Base-by-base conservation (phyloP, 345 rosid species). In the Eucalyptus sideroxylon region DNA sequence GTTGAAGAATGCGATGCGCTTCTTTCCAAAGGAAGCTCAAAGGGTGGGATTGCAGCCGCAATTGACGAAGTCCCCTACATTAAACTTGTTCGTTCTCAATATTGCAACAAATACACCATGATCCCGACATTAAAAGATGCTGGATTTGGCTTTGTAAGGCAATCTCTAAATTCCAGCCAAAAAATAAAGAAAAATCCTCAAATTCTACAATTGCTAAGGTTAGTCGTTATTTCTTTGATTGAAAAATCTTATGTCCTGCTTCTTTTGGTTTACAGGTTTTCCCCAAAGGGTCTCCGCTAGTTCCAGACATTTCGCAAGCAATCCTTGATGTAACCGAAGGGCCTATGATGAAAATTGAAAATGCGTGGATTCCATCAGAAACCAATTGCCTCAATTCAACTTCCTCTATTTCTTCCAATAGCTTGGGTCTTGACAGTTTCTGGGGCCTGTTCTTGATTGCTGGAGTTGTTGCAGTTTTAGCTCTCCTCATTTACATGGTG, bases 71-170 rank as follows among this genome's bases (percentile, higher is more conserved):
- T 60, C 16, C 67, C 67, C 16, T 0, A 27, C 31, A 60, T 60
- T 27, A 60, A 27, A 60, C 67, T 60, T 60, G 1, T 60, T 60
- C 31, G 27, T 60, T 60, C 67, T 60, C 67, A 60, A 60, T 60
- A 27, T 60, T 0, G 67, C 8, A 1, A 60, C 26, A 60, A 30
- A 60, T 60, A 60, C 0, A 1, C 0, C 0, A 60, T 60, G 67
- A 60, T 60, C 31, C 67, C 67, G 0, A 60, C 67, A 60, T 60
- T 60, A 0, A 60, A 60, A 27, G 27, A 0, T 12, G 67, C 31
- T 60, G 67, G 67, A 27, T 60, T 60, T 60, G 67, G 67, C 67
- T 60, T 60, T 0, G 31, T 60, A 60, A 60, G 67, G 0, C 31
- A 60, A 60, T 11, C 67, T 12, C 67, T 60, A 0, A 60, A 1